Evolutionary conservation across 495 filamentous ascomycete genomes (phyloP), one percentile per base, ranked within the genome.

Genomic region (Aspergillus leporis): DNA sequence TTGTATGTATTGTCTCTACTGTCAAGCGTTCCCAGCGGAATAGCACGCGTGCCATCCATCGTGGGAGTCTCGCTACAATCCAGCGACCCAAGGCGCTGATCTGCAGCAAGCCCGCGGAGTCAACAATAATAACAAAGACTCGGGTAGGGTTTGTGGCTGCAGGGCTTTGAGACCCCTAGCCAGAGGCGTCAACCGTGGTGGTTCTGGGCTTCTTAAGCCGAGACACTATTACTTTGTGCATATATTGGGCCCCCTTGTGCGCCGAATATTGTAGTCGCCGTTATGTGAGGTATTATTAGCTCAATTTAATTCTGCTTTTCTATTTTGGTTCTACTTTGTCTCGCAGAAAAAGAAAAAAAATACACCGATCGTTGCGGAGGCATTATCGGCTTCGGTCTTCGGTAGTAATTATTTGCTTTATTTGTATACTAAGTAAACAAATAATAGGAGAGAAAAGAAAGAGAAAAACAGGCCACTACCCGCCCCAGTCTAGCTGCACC

Each of bases 301-400:
- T 18, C n/a, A 12, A 12, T 19, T 21, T 43, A 18, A n/a, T 43
- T 18, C 40, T 19, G 5, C 40, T 41, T 43, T 21, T 43, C 18
- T 14, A 3, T 43, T 21, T 23, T 47, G 0, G 0, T 47, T 47
- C 12, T 81, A 79, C 64, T 84, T 84, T 38, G 74, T 80, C 79
- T 85, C 82, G 54, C 75, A 78, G 51, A 76, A 56, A 13, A 84
- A 68, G 74, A 68, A 78, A 52, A 76, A 56, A 13, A 84, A 68
- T 74, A 68, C 1, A 9, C 32, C 32, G 32, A 36, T 9, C 32
- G 8, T 36, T 14, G 32, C 25, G 3, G 25, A 28, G 25, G 6
- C 25, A 28, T 28, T 28, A 28, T 28, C n/a, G n/a, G n/a, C n/a
- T n/a, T n/a, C n/a, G n/a, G n/a, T 28, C 25, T 6, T 28, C 25